Percentiles rank a stretch among this genome's conserved stretches.
These are phyloP conservation scores for Phytophthora constricta DNA, from an alignment of 352 stramenopile species.

Conservation along the genomic window DNA sequence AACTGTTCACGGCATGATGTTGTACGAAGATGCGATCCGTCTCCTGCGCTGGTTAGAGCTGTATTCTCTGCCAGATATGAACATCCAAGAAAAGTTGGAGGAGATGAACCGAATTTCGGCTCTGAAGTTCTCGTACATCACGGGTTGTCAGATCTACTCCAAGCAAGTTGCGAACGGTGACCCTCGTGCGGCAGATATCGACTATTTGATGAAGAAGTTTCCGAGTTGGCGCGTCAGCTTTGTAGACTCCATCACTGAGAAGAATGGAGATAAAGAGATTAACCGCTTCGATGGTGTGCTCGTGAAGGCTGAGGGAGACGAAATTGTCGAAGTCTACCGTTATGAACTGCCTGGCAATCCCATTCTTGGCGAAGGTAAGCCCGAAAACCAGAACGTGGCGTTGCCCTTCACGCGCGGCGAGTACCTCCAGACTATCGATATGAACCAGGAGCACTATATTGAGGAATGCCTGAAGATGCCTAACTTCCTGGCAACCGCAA, in stretches of 20 bases:
- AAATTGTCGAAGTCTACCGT: conserved; percentile 90
- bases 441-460: conserved; percentile 92
- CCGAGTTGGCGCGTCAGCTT: conserved; percentile 90
- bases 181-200: conserved; percentile 87
- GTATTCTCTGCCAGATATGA: conserved; percentile 67
- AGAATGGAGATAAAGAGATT: conserved; percentile 40
- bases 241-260: conserved; percentile 73
- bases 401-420: conserved; percentile 87
- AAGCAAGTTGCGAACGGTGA: conserved; percentile 79
- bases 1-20: conserved; percentile 90
- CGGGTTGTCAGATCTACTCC: conserved; percentile 88
- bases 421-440: conserved; percentile 91
- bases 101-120: conserved; percentile 88
- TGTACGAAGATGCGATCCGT: conserved; percentile 90
- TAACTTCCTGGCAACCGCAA: conserved; percentile 83
- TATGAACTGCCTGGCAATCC: conserved; percentile 90
- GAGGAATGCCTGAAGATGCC: conserved; percentile 90
- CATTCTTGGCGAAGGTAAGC: conserved; percentile 88
- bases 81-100: conserved; percentile 68
- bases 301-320: conserved; percentile 76
- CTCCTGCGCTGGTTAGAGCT: conserved; percentile 87
- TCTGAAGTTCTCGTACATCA: conserved; percentile 92
- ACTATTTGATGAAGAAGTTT: conserved; percentile 89
- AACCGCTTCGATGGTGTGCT: conserved; percentile 78
- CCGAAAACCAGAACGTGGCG: conserved; percentile 90